Base-by-base conservation (phyloP, 2,329 filamentous ascomycete genomes). In the Neopestalotiopsis sp. region DNA sequence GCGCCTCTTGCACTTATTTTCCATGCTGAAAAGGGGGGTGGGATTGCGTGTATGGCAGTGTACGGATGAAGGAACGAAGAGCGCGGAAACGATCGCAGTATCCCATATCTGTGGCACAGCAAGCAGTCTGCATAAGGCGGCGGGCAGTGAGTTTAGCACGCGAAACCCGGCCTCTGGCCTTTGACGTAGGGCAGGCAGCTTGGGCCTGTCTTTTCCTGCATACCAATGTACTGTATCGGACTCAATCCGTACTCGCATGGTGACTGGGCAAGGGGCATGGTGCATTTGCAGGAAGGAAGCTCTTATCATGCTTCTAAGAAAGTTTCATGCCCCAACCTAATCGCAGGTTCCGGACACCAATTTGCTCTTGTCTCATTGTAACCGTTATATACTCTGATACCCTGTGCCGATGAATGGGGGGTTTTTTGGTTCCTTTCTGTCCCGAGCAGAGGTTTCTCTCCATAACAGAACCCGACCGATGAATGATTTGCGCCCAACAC, bases 321-420 rank as follows among this genome's bases (percentile, higher is more conserved):
- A 59, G 57, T 59, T 59, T 59, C 57, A 30, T 59, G 30, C 57
- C 57, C 24, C 57, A 59, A 59, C 57, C 57, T 59, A 59, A 34
- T 59, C 57, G 57, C 24, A 5, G 7, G 14, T 59, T 59, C 24
- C 24, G 14, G 20, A n/a, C 4, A 14, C 30, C 57, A 24, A 53
- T 9, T 17, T 20, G 45, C 45, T n/a, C 5, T 53, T 53, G 45
- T 53, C 45, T 53, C 45, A 53, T 53, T 9, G 45, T 20, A 12
- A 5, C 9, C 14, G n/a, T 24, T 5, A 20, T n/a, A n/a, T 30
- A 34, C 57, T 30, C 57, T 24, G 20, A 59, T 17, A 5, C 2
- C 20, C 24, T 34, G 13, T 14, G 30, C 57, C 57, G 57, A 30
- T 34, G 12, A 12, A 30, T 58, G 17, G 17, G 13, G 13, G n/a